Evolutionary conservation across 176 grass and related monocot genomes (phyloP).

Genomic region (Phoenix dactylifera): DNA sequence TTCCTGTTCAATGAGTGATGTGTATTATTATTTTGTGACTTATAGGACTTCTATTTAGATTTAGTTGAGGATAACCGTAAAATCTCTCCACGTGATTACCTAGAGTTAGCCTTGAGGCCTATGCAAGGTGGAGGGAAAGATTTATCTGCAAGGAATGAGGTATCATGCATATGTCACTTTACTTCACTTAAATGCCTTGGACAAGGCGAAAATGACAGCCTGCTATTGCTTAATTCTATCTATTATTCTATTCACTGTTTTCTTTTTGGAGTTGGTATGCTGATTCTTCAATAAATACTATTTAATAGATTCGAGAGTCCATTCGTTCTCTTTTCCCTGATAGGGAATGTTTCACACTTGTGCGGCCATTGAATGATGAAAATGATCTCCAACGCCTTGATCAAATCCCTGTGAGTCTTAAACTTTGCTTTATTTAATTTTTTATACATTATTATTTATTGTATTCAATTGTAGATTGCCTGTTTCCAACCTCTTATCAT

Average conservation of each 20-base stretch:
- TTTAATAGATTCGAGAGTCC: conserved; percentile 60
- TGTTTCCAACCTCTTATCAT: conserved; percentile 1
- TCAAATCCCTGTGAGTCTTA: conserved; percentile 55
- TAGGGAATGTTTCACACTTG: conserved; percentile 77
- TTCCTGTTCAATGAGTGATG: neutral
- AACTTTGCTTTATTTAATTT: neutral
- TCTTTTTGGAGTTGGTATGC: conserved; percentile 8
- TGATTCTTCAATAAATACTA: conserved; percentile 16
- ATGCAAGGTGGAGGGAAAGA: conserved; percentile 56
- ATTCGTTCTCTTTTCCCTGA: conserved; percentile 67
- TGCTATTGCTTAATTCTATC: too few species aligned
- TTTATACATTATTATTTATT: neutral
- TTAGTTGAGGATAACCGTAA: conserved; percentile 48
- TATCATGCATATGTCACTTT: conserved; percentile 25
- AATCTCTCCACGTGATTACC: conserved; percentile 68
- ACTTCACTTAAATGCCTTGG: neutral
- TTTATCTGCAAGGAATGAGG: conserved; percentile 67
- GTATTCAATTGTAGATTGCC: neutral
- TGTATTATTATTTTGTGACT: neutral
- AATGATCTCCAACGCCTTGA: conserved; percentile 67
- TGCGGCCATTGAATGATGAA: conserved; percentile 68
- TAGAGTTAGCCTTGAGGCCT: conserved; percentile 62
- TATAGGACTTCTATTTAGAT: conserved; percentile 75
- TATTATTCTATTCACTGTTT: neutral
- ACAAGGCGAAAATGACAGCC: neutral